These are phyloP conservation scores for Penicillium sumatraense DNA, from an alignment of 2,329 filamentous ascomycete species.

Conservation along the genomic window DNA sequence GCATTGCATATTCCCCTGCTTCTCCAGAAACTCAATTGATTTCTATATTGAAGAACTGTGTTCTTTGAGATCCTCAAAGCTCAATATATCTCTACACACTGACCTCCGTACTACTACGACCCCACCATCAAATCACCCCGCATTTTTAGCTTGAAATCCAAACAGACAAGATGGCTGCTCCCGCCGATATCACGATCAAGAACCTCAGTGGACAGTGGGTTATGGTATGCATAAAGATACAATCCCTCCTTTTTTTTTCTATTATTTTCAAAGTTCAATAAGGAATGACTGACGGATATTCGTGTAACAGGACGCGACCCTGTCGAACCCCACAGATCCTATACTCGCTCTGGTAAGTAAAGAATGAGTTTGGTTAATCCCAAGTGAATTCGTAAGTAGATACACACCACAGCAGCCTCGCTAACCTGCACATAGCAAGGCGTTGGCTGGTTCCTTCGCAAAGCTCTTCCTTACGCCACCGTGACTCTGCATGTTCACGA, in stretches of 20 bases:
- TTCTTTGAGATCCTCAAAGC: neutral
- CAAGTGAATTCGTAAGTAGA: neutral
- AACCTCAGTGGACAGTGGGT: constrained; percentile 72
- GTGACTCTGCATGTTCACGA: constrained; percentile 68
- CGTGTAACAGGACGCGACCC: constrained; percentile 68
- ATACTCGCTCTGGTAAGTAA: constrained; percentile 64
- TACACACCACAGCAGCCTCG: constrained; percentile 1
- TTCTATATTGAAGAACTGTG: neutral
- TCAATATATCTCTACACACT: too few relatives aligned
- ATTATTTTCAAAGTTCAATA: too few relatives aligned
- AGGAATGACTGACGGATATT: neutral
- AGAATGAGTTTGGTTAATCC: neutral
- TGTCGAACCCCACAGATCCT: constrained; percentile 71
- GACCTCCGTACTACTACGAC: constrained; percentile 8
- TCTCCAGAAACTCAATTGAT: neutral
- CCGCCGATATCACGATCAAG: constrained; percentile 66
- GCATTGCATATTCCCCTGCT: neutral
- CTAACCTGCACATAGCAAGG: constrained; percentile 57
- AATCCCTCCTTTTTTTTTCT: too few relatives aligned
- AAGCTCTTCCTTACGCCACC: constrained; percentile 70
- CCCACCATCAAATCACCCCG: constrained; percentile 27
- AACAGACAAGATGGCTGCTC: constrained; percentile 68
- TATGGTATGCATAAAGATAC: constrained; percentile 71
- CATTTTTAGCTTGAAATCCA: constrained; percentile 19
- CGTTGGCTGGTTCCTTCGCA: constrained; percentile 73